Evolutionary conservation across 352 stramenopile species (phyloP).

Genomic region (Phytopythium kandeliae): DNA sequence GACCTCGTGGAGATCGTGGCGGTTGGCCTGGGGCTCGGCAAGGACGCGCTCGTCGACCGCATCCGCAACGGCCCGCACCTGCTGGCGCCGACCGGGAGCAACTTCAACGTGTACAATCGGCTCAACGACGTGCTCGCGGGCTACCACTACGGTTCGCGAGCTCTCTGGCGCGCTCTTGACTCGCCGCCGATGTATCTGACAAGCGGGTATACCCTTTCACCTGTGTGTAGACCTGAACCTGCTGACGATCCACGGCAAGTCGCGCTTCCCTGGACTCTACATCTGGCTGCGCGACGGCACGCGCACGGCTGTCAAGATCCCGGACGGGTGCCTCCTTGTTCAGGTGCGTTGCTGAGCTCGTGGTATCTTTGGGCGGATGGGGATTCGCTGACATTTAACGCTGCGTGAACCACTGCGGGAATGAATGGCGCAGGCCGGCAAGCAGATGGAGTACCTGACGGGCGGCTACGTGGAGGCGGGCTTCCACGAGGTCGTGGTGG

Average conservation of each 20-base stretch:
- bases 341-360: slow-evolving; percentile 12
- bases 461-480: slow-evolving; percentile 88
- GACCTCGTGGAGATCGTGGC: slow-evolving; percentile 87
- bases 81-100: slow-evolving; percentile 87
- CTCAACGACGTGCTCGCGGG: slow-evolving; percentile 85
- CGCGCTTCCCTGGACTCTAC: slow-evolving; percentile 85
- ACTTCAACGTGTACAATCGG: slow-evolving; percentile 77
- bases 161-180: no score
- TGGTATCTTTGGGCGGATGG: no score
- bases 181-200: neutral
- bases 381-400: neutral
- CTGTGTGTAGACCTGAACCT: slow-evolving; percentile 83
- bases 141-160: slow-evolving; percentile 83
- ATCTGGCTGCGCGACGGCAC: slow-evolving; percentile 89
- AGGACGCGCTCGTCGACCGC: slow-evolving; percentile 63
- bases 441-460: slow-evolving; percentile 92
- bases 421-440: slow-evolving; percentile 53
- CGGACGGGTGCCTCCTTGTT: slow-evolving; percentile 87
- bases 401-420: neutral
- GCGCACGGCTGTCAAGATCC: slow-evolving; percentile 83
- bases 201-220: neutral
- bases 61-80: slow-evolving; percentile 88
- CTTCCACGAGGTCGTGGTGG: slow-evolving; percentile 91
- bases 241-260: slow-evolving; percentile 92
- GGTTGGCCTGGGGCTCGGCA: slow-evolving; percentile 79